Evolutionary conservation across 768 basidiomycete species (phyloP), one percentile per base, ranked within the genome.

Genomic region (Trichaptum fuscoviolaceum): DNA sequence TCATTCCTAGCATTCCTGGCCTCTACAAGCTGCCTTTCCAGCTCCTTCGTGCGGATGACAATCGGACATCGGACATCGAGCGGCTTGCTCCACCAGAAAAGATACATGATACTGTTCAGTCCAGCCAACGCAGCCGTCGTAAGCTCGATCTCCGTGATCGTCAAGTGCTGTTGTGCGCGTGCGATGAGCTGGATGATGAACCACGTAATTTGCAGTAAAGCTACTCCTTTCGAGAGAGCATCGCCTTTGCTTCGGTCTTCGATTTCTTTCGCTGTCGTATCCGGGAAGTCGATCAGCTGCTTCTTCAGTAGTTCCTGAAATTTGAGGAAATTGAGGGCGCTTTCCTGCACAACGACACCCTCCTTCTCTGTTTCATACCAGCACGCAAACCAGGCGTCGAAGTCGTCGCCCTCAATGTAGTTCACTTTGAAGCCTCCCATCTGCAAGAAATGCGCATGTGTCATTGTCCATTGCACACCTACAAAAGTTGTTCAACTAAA

Each of bases 41-140:
- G 42, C 20, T 52, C 42, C 42, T 52, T 52, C 42, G 42, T 52
- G 42, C 42, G 42, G 42, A 52, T 20, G 42, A 52, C 42, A 2
- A 52, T 52, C 20, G 24, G 60, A 35, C 60, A 61, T n/a, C 34
- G 60, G 26, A 67, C 52, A 24, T 58, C 27, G 23, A 65, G 35
- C 10, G 66, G 66, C 35, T 67, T 67, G 34, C 52, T 27, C 66
- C 63, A 65, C 66, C 66, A 67, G 20, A 65, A 30, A 20, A 35
- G 27, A 30, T 67, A 67, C 10, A 34, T 67, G 3, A 64, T 64
- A n/a, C 35, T 35, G 64, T 67, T 67, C 20, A 67, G 36, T 12
- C 42, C 42, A 12, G 42, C 42, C 20, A 52, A 52, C 10, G 42
- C 42, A 52, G 42, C 42, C 10, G 42, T 52, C 12, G 42, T 52